Percentiles rank a stretch among this genome's conserved stretches.
phyloP scores from a whole-genome alignment of 306 rosid genomes.

The Rosa persica region DNA sequence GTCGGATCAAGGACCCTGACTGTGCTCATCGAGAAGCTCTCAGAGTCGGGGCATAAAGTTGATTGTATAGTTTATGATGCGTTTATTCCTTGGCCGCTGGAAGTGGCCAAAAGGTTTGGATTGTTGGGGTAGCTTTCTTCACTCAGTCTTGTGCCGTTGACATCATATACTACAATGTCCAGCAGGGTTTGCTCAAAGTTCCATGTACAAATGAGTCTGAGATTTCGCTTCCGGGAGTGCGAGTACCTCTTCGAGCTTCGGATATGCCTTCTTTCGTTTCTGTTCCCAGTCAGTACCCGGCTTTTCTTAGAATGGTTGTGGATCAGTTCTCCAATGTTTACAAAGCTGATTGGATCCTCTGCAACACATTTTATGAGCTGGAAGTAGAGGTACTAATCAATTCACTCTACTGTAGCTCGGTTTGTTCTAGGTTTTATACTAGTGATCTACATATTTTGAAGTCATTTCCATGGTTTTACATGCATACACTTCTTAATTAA shows the following conservation, averaged over 20 bases:
- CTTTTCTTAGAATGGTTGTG: background rate
- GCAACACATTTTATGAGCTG: constrained; percentile 34
- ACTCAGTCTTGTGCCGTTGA: constrained; percentile 36
- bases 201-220: background rate
- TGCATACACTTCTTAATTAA: no score
- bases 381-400: constrained; percentile 27
- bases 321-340: constrained; percentile 38
- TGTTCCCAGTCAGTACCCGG: background rate
- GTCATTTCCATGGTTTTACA: background rate
- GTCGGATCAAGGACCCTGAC: constrained; percentile 27
- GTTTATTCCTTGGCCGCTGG: constrained; percentile 33
- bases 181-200: constrained; percentile 20
- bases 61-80: constrained; percentile 30
- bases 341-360: constrained; percentile 42
- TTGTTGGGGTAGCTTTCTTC: constrained; percentile 29
- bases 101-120: constrained; percentile 37
- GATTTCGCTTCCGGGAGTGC: constrained; percentile 31
- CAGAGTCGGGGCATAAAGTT: background rate
- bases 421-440: background rate
- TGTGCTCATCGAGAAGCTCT: constrained; percentile 29
- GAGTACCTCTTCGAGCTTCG: constrained; percentile 5
- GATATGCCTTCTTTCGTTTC: constrained; percentile 48
- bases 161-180: constrained; percentile 30
- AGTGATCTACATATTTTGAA: background rate
- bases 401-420: background rate